Base-by-base conservation (phyloP, 2,329 filamentous ascomycete genomes). In the Phialophora verrucosa region DNA sequence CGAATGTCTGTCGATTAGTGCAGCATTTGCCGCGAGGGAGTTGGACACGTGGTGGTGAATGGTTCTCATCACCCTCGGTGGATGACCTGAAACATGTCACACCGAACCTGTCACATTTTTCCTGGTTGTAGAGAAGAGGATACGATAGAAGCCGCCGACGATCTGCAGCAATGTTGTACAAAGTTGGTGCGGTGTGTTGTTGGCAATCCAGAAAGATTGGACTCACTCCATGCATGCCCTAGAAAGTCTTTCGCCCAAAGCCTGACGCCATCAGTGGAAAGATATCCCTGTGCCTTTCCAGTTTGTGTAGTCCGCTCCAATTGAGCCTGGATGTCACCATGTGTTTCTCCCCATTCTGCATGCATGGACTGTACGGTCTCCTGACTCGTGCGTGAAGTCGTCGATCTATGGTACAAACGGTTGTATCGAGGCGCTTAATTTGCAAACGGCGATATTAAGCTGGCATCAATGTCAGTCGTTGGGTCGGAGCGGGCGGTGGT, bases 401-500 rank as follows among this genome's bases (percentile, higher is more conserved):
- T 47, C 10, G 8, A 60, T 47, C 44, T 70, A 60, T 68, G 62
- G 59, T 70, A 68, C 68, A 70, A 56, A 20, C 27, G 49, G 12
- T 42, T 42, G 35, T 53, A 17, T 25, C 29, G 32, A 42, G 49
- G 55, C 17, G 29, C 35, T 67, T 62, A 73, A 62, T 69, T 70
- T 23, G 71, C 71, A 56, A 73, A 73, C 8, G 71, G 71, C 17
- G 71, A 73, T 42, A 73, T 73, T 47, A 73, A 64, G 62, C 71
- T 72, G 51, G 20, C 23, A 57, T 14, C 25, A 25, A 56, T 4
- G 29, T 23, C 32, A 20, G 58, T 69, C 51, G 69, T 57, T 56
- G 14, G 17, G 20, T 47, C 14, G 38, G 14, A 31, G 1, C 31
- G 7, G 31, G 31, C 8, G 31, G 31, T 31, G 7, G 31, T 31